Base-by-base conservation (phyloP, 257 asterid species). In the Solanum virginianum region DNA sequence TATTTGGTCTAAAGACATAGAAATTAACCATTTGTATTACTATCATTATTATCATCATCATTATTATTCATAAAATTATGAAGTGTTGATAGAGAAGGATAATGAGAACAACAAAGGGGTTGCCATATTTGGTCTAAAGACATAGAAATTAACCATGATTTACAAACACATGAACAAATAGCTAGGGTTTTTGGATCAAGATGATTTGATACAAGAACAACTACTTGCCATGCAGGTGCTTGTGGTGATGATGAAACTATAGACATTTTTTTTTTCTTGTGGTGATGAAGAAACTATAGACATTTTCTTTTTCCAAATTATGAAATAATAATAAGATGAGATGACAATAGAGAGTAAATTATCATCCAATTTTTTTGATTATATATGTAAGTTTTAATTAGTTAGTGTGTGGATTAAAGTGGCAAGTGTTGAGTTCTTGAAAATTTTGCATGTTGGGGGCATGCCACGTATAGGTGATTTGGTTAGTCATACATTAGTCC, bases 41-140 rank as follows among this genome's bases (percentile, higher is more conserved):
- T n/a, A n/a, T n/a, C n/a, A n/a, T 3, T 13, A 66, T 29, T 0
- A 36, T 36, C 41, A 36, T 36, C 41, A 5, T 36, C 4, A 36
- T 36, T 36, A 36, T 36, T 36, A 4, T 1, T 55, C 7, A 2
- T 32, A 26, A 29, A 66, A 53, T 72, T 16, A 70, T 62, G 93
- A 88, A 94, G 97, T 87, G 86, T 88, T 88, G 86, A 86, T 82
- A 96, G 93, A 82, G 98, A 90, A 56, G 96, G 98, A 72, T 86
- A 96, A 68, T 87, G 10, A 79, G 90, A 41, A 81, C 92, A 47
- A 91, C 96, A 93, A 43, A 94, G 82, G 72, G 94, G 93, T 2
- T 85, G 90, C 99, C 98, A 96, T 39, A 94, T 85, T 90, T 93
- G 92, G 91, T 96, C 96, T 63, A 93, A 86, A 17, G 97, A 91